phyloP scores from a whole-genome alignment of 768 basidiomycete species.

The Amyloporia xantha region DNA sequence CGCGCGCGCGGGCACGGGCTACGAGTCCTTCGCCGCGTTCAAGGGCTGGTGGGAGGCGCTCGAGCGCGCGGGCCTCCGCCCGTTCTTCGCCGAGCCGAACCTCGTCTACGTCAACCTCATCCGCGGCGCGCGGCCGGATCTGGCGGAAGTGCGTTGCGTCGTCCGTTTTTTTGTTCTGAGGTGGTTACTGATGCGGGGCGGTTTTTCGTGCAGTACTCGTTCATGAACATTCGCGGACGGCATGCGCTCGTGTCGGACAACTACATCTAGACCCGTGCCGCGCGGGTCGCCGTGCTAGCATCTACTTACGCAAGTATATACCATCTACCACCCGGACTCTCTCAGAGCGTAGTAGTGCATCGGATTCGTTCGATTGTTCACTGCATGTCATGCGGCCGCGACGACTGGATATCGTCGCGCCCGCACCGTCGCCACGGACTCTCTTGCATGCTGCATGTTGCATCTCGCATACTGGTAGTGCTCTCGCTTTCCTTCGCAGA shows the following conservation, averaged over 20 bases:
- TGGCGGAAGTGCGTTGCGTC: slow-evolving; percentile 30
- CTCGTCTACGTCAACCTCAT: slow-evolving; percentile 37
- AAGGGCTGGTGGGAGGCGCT: slow-evolving; percentile 61
- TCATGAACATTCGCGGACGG: slow-evolving; percentile 37
- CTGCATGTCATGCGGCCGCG: no score
- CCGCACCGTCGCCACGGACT: no score
- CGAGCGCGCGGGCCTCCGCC: slow-evolving; percentile 57
- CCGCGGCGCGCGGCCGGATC: slow-evolving; percentile 24
- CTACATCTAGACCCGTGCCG: no score
- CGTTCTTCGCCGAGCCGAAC: slow-evolving; percentile 61
- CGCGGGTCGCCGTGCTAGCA: no score
- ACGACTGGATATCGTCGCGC: no score
- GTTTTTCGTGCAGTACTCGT: slow-evolving; percentile 34
- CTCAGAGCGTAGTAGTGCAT: background rate
- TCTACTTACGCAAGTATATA: background rate
- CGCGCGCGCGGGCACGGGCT: slow-evolving; percentile 18
- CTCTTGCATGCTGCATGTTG: no score
- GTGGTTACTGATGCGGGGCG: background rate
- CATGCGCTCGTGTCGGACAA: slow-evolving; percentile 29
- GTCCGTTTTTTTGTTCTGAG: background rate
- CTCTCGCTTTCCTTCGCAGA: no score
- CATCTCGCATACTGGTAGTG: no score
- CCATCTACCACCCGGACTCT: background rate
- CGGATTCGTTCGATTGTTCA: no score
- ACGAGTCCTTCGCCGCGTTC: slow-evolving; percentile 38